Base-by-base conservation (phyloP, 2,329 filamentous ascomycete genomes). In the Diaporthe velutina region DNA sequence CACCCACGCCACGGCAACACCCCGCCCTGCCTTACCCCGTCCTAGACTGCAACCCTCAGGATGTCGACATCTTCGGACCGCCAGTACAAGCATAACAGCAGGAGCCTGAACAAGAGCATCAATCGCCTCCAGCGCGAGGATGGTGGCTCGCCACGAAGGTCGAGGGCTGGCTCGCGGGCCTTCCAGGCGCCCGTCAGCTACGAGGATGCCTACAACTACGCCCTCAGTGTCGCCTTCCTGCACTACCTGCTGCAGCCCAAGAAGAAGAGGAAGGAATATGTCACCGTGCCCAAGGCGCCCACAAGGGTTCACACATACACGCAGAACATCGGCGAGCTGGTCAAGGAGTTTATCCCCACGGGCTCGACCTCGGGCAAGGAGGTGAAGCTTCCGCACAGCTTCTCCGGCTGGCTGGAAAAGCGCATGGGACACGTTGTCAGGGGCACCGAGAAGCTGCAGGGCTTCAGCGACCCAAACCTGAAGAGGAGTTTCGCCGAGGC, bases 401-500 rank as follows among this genome's bases (percentile, higher is more conserved):
- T 91, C 81, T 86, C 87, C 58, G 78, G 78, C 45, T 83, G 85
- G 64, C 83, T 91, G 45, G 86, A 91, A 80, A 96, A 96, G 84
- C 90, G 95, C 76, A 90, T 98, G 82, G 93, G 94, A 74, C 93
- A 93, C 42, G 93, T 98, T 70, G 85, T 98, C 79, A 91, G 93
- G 79, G 95, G 96, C 52, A 93, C 89, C 76, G 97, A 98, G 85
- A 92, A 89, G 78, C 90, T 96, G 81, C 95, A 94, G 19, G 97
- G 97, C 80, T 99, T 94, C 85, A 94, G 93, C 81, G 97, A 99
- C 86, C 88, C 94, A n/a, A 88, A 93, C 35, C 93, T 99, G 77
- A 98, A 98, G 85, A 91, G 96, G 76, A 97, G 95, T 2, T 99
- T 99, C 85, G 97, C 95, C 73, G 94, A 95, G 78, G 98, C 98